phyloP scores from a whole-genome alignment of 352 stramenopile species.

The Pythium biforme region DNA sequence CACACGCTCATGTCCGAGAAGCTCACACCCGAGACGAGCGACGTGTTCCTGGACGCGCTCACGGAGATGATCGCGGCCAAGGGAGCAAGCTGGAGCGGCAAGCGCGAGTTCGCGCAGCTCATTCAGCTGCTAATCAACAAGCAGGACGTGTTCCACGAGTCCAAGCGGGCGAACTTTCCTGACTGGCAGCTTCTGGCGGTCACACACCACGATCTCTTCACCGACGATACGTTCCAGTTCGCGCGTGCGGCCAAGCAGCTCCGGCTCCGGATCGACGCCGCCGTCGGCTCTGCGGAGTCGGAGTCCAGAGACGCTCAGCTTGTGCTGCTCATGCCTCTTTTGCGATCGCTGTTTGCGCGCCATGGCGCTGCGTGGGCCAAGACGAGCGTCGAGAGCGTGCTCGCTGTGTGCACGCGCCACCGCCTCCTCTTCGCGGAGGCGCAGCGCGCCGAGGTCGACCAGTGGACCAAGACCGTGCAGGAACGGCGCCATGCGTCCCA shows the following conservation, averaged over 20 bases:
- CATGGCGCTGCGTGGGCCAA: constrained; percentile 56
- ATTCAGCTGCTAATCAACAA: constrained; percentile 43
- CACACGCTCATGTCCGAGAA: constrained; percentile 44
- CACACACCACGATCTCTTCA: constrained; percentile 70
- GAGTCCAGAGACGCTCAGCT: constrained; percentile 18
- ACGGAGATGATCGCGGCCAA: constrained; percentile 48
- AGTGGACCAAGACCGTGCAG: constrained; percentile 62
- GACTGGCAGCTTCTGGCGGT: constrained; percentile 59
- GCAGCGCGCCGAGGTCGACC: constrained; percentile 53
- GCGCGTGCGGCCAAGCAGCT: constrained; percentile 64
- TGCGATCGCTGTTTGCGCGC: constrained; percentile 61
- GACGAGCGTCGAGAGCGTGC: constrained; percentile 53
- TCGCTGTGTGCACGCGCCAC: constrained; percentile 50
- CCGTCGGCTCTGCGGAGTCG: constrained; percentile 10
- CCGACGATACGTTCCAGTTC: constrained; percentile 82
- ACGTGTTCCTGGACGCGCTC: constrained; percentile 48
- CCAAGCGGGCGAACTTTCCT: constrained; percentile 25
- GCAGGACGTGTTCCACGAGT: constrained; percentile 23
- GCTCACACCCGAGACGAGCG: constrained; percentile 34
- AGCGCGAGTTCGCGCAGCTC: constrained; percentile 51
- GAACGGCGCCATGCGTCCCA: constrained; percentile 43
- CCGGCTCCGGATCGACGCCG: constrained; percentile 44
- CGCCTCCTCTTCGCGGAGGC: constrained; percentile 50
- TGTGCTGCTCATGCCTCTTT: constrained; percentile 52
- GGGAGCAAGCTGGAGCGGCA: constrained; percentile 41